Conservation (phyloP, 176 grass and related monocot species). For the Aegilops sharonensis region DNA sequence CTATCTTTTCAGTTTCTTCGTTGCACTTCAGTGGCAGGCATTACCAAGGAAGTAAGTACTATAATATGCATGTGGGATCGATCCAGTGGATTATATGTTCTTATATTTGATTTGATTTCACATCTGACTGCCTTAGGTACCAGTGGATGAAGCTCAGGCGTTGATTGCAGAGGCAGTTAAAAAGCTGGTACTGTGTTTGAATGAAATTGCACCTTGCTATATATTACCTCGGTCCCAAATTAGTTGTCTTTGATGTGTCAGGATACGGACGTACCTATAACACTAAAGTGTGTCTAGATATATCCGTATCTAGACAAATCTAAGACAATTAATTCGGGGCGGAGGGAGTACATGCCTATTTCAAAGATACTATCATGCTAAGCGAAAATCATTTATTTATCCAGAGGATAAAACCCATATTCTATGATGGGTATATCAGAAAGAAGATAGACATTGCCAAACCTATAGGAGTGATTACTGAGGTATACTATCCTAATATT, state of each 20-base stretch:
- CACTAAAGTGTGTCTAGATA: too few relatives aligned
- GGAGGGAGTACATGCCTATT: not conserved
- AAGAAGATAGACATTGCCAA: conserved; percentile 12
- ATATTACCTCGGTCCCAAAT: not conserved
- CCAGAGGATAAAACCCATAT: not conserved
- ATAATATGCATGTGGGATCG: not conserved
- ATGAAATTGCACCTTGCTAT: not conserved
- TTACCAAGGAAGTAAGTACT: conserved; percentile 23
- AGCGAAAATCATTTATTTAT: conserved; percentile 2
- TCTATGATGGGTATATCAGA: conserved; percentile 23
- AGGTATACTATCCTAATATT: conserved; percentile 4
- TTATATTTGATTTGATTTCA: not conserved
- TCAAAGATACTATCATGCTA: not conserved
- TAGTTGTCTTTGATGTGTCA: too few relatives aligned
- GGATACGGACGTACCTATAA: too few relatives aligned
- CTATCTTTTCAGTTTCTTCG: conserved; percentile 15
- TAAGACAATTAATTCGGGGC: too few relatives aligned
- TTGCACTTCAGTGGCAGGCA: conserved; percentile 10
- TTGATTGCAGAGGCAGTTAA: conserved; percentile 8
- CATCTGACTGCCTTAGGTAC: not conserved
- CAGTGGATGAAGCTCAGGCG: conserved; percentile 14
- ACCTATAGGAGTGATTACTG: not conserved
- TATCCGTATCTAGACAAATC: too few relatives aligned
- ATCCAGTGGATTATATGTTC: not conserved
- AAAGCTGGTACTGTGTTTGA: not conserved